Evolutionary conservation across 1,284 basidiomycete genomes (phyloP).

Genomic region (Marasmius fiardii): DNA sequence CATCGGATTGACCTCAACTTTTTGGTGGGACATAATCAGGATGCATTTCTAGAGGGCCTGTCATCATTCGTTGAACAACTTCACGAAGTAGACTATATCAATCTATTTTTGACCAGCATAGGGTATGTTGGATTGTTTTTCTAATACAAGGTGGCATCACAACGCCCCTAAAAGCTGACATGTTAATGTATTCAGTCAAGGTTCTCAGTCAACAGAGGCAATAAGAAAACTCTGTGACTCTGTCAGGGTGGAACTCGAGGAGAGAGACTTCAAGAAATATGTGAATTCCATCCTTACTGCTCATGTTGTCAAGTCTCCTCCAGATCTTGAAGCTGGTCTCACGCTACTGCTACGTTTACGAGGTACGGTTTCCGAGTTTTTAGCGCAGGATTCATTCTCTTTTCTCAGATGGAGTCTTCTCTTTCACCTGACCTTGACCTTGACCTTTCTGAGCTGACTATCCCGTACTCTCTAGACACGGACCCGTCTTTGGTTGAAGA

Average conservation of each 20-base stretch:
- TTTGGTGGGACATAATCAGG: slow-evolving; percentile 77
- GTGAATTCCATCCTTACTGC: slow-evolving; percentile 91
- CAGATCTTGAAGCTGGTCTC: slow-evolving; percentile 88
- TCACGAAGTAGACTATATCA: slow-evolving; percentile 88
- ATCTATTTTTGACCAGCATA: slow-evolving; percentile 86
- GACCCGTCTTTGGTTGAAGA: slow-evolving; percentile 85
- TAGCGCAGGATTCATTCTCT: too few relatives aligned
- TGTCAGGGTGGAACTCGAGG: slow-evolving; percentile 73
- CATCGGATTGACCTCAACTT: slow-evolving; percentile 92
- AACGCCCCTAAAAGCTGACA: background rate
- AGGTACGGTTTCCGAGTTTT: slow-evolving; percentile 38
- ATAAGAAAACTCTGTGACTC: slow-evolving; percentile 79
- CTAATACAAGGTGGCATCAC: background rate
- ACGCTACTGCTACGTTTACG: slow-evolving; percentile 76
- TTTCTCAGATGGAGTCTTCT: too few relatives aligned
- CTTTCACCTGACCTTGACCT: background rate
- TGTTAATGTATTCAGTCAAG: slow-evolving; percentile 41
- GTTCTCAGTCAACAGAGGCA: slow-evolving; percentile 49
- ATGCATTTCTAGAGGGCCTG: slow-evolving; percentile 57
- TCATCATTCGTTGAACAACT: slow-evolving; percentile 81
- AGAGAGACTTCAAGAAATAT: slow-evolving; percentile 73
- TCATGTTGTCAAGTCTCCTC: slow-evolving; percentile 88
- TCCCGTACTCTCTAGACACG: slow-evolving; percentile 50
- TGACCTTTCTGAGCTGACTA: too few relatives aligned
- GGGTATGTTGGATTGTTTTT: slow-evolving; percentile 49